These are phyloP conservation scores for Urtica urens DNA, from an alignment of 306 rosid genomes.

Conservation along the genomic window DNA sequence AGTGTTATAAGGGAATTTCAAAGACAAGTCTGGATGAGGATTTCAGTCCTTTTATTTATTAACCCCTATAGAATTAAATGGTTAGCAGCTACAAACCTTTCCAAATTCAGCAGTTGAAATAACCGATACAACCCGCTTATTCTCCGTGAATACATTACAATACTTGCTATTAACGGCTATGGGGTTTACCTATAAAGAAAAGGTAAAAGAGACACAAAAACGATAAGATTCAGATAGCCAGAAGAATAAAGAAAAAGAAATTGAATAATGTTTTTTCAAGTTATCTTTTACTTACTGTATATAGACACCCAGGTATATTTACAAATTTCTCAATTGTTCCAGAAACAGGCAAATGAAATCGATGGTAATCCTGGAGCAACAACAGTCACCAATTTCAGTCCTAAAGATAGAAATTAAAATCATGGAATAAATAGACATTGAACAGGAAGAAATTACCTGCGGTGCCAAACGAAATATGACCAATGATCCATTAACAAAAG, in stretches of 20 bases:
- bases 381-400: not conserved
- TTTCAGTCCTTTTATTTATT: not conserved
- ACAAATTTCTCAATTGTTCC: constrained; percentile 63
- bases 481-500: constrained; percentile 70
- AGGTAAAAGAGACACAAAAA: not conserved
- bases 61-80: constrained; percentile 11
- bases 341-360: constrained; percentile 81
- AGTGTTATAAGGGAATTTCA: not conserved
- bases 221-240: too few species aligned
- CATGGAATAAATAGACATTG: constrained; percentile 2
- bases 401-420: constrained; percentile 5
- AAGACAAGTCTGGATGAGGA: not conserved
- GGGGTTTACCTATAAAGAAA: constrained; percentile 61
- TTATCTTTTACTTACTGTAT: constrained; percentile 50
- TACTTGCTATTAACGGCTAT: constrained; percentile 98
- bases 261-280: constrained; percentile 3
- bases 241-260: not conserved
- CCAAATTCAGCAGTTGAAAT: constrained; percentile 72
- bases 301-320: constrained; percentile 77
- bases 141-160: constrained; percentile 94
- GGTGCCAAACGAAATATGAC: constrained; percentile 98
- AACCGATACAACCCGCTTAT: constrained; percentile 74
- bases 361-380: constrained; percentile 85
- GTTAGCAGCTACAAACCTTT: constrained; percentile 50
- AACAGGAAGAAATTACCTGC: constrained; percentile 64